A percentile compares a stretch with the other conserved stretches of the same genome.
phyloP scores from a whole-genome alignment of 371 early-diverging fungal genomes.

The Mycotypha africana region DNA sequence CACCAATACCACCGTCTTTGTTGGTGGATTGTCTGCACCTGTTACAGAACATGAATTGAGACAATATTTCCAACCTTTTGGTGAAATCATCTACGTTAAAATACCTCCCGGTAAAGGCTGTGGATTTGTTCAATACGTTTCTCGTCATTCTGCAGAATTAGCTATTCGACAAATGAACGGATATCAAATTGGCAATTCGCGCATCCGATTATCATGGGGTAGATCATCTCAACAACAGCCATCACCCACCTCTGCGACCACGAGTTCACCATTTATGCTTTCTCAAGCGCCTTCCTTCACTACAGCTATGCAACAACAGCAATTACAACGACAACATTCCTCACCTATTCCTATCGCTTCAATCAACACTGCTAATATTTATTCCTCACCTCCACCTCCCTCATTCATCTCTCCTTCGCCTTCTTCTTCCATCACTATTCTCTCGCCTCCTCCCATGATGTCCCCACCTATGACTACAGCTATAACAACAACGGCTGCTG shows the following conservation, averaged over 20 bases:
- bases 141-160: constrained; percentile 75
- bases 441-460: neutral
- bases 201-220: constrained; percentile 89
- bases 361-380: neutral
- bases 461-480: neutral
- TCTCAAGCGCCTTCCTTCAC: neutral
- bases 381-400: neutral
- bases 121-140: constrained; percentile 87
- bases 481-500: neutral
- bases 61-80: constrained; percentile 76
- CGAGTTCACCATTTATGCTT: neutral
- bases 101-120: constrained; percentile 93
- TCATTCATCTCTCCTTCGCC: neutral
- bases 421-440: neutral
- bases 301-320: neutral
- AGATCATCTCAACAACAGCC: constrained; percentile 29
- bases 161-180: constrained; percentile 88
- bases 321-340: too few relatives aligned
- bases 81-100: constrained; percentile 84
- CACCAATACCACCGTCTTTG: constrained; percentile 81
- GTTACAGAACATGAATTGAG: constrained; percentile 81
- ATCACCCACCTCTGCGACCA: neutral
- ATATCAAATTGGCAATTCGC: constrained; percentile 71
- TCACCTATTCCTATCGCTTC: too few relatives aligned
- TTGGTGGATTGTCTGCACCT: constrained; percentile 78